A percentile compares a stretch with the other conserved stretches of the same genome.
Evolutionary conservation across 139 green algal species (phyloP).

Genomic region (Haematococcus lacustris): DNA sequence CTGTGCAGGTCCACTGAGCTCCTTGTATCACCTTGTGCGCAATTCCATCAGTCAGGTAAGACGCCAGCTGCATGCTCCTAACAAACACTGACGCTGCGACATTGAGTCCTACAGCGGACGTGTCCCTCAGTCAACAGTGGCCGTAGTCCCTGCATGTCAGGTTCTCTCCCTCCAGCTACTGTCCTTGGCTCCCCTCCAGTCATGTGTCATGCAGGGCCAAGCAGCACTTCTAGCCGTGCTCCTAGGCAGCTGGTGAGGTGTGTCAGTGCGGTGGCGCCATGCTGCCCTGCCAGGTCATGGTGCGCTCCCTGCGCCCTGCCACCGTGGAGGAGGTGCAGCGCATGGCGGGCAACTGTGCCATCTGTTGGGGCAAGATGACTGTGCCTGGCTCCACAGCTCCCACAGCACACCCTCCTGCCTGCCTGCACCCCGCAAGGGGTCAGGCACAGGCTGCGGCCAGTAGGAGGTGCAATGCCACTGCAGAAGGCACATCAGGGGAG

Average conservation of each 20-base stretch:
- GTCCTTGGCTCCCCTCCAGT: not conserved
- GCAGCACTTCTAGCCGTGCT: not conserved
- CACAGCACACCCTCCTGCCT: too few relatives aligned
- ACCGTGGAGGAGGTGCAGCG: slow-evolving; percentile 60
- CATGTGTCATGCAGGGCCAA: not conserved
- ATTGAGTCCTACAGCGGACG: not conserved
- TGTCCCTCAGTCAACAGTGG: not conserved
- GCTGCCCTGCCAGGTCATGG: slow-evolving; percentile 16
- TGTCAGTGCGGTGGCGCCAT: too few relatives aligned
- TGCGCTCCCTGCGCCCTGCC: slow-evolving; percentile 37
- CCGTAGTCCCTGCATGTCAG: not conserved
- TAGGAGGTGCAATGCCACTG: too few relatives aligned
- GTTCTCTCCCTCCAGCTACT: not conserved
- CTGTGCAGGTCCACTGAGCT: too few relatives aligned
- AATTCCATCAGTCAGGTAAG: too few relatives aligned
- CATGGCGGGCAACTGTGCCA: slow-evolving; percentile 68
- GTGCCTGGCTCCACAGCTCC: too few relatives aligned
- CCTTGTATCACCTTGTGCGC: too few relatives aligned
- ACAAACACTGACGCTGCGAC: too few relatives aligned
- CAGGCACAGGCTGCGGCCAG: too few relatives aligned
- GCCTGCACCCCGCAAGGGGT: too few relatives aligned
- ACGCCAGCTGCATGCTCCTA: too few relatives aligned
- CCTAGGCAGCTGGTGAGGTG: not conserved
- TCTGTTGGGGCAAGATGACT: slow-evolving; percentile 57
- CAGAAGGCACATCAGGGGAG: too few relatives aligned